Evolutionary conservation across 352 stramenopile species (phyloP), one percentile per base, ranked within the genome.

Genomic region (Phytopythium oedochilum): DNA sequence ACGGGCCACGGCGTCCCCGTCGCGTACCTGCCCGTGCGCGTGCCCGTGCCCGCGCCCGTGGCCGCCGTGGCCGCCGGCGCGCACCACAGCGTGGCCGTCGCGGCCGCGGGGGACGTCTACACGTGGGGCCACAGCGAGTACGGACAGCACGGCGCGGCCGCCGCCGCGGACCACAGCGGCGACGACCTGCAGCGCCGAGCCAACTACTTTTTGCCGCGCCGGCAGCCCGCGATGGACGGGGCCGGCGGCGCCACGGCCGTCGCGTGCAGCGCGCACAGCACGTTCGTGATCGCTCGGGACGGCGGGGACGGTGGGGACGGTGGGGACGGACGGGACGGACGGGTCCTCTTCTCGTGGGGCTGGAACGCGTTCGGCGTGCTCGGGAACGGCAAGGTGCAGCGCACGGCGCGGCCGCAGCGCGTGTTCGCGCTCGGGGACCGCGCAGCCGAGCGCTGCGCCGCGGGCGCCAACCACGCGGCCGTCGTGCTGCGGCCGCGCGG

Each of bases 121-220:
- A 70, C 83, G 50, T 93, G 80, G 79, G 83, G 83, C 20, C 83
- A 93, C 57, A 89, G 78, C 56, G 83, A 93, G 54, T 93, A 93
- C 66, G 83, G 83, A 9, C 83, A 93, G 50, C 83, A 93, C 45
- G 83, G 83, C 10, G 79, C 75, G 10, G 8, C 18, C 17, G n/a
- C 26, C 23, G 26, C 8, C 20, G 48, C 31, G n/a, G 76, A 74
- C 18, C 73, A 86, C 59, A 73, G 71, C 35, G 80, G 73, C 40
- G 71, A 83, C 51, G 83, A 93, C 63, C 64, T 93, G 29, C 78
- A 93, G 64, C 74, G 72, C 10, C 75, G 78, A n/a, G 66, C 78
- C 4, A 75, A 93, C 64, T 93, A 88, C 54, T 89, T 89, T 50
- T 79, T 78, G 36, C 83, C 83, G 20, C 64, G 75, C 10, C 28